Evolutionary conservation across 1,284 basidiomycete genomes (phyloP).

Genomic region (Xerocomus tenax): DNA sequence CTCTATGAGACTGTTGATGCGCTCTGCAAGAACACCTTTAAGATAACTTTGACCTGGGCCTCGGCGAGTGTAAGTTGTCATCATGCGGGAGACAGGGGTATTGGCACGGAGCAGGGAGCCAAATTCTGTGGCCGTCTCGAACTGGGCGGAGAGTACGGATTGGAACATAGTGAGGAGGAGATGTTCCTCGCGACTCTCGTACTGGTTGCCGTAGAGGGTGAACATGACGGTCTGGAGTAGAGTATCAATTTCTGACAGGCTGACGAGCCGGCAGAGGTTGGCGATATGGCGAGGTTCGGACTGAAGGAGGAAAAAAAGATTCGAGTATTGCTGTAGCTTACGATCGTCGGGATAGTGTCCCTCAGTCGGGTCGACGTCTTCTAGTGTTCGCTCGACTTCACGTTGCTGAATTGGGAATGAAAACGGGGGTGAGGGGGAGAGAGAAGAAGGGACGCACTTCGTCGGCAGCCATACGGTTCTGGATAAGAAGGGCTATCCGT

Average conservation of each 20-base stretch:
- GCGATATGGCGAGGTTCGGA: constrained; percentile 96
- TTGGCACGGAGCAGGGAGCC: constrained; percentile 94
- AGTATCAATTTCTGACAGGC: constrained; percentile 93
- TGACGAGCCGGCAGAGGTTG: constrained; percentile 93
- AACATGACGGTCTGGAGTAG: constrained; percentile 99
- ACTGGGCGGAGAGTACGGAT: constrained; percentile 95
- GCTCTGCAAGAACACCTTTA: constrained; percentile 91
- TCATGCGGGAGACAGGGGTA: constrained; percentile 98
- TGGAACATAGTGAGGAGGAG: constrained; percentile 98
- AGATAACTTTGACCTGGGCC: constrained; percentile 97
- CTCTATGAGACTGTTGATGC: constrained; percentile 96
- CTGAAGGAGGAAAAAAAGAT: constrained; percentile 96
- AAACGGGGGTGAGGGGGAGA: constrained; percentile 2
- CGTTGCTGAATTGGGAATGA: constrained; percentile 55
- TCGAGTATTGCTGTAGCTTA: constrained; percentile 91
- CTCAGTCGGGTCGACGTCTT: constrained; percentile 87
- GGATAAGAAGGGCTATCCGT: constrained; percentile 93
- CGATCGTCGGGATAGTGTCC: constrained; percentile 90
- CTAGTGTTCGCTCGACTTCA: constrained; percentile 87
- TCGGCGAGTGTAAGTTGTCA: constrained; percentile 98
- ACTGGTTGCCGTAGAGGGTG: constrained; percentile 98
- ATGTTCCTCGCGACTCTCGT: constrained; percentile 97
- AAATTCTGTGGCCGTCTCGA: constrained; percentile 96
- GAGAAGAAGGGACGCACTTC: constrained; percentile 52
- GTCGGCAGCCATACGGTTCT: constrained; percentile 94